Evolutionary conservation across 1,284 basidiomycete genomes (phyloP).

Genomic region (Chondrostereum purpureum): DNA sequence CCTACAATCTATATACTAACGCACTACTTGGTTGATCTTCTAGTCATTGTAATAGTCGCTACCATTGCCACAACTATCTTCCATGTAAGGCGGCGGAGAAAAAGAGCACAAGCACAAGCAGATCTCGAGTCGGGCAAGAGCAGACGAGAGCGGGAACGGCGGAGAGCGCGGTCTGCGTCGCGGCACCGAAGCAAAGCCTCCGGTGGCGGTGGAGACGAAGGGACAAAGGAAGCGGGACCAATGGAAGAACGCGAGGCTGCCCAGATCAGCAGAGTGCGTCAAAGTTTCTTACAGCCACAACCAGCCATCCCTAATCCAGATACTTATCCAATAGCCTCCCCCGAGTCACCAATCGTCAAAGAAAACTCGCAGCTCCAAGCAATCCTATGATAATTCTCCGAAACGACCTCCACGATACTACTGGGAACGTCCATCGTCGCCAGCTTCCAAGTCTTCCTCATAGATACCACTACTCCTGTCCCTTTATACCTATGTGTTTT

Average conservation of each 20-base stretch:
- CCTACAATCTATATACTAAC: not conserved
- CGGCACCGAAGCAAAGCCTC: not conserved
- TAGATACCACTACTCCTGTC: too few relatives aligned
- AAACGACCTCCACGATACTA: not conserved
- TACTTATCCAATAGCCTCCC: not conserved
- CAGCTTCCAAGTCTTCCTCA: too few relatives aligned
- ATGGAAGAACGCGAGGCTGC: not conserved
- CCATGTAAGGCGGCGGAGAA: not conserved
- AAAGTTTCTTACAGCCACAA: constrained; percentile 1
- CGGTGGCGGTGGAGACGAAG: not conserved
- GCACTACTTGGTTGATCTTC: not conserved
- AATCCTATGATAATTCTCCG: not conserved
- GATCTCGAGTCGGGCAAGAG: not conserved
- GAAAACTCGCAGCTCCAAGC: not conserved
- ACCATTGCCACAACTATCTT: not conserved
- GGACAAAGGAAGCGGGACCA: not conserved
- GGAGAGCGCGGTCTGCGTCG: not conserved
- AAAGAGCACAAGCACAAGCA: not conserved
- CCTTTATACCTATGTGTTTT: too few relatives aligned
- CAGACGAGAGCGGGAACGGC: not conserved
- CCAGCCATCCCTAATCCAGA: too few relatives aligned
- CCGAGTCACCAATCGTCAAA: not conserved
- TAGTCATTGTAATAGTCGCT: constrained; percentile 3
- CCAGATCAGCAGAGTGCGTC: constrained; percentile 5
- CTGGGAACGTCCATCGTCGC: too few relatives aligned